Evolutionary conservation across 768 basidiomycete species (phyloP), one percentile per base, ranked within the genome.

Genomic region (Trametes villosa): DNA sequence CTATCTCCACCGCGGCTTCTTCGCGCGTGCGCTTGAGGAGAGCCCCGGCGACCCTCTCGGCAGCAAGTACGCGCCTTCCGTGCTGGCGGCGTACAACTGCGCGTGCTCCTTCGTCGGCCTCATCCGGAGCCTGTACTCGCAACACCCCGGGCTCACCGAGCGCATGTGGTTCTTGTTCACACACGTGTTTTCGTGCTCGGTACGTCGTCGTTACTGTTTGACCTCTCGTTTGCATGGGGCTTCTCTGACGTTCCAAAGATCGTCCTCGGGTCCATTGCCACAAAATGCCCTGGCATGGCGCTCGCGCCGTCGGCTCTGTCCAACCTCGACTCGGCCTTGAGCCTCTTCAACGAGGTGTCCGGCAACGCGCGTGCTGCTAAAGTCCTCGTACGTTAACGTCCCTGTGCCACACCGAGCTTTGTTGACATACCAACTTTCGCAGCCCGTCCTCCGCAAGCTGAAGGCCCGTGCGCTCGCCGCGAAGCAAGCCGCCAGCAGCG

Each of bases 1-100:
- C 67, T 89, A 89, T 65, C 85, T 90, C 79, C 87, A 90, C 71
- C 81, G 88, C 48, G 87, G 86, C 7, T 90, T 86, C 76, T 90
- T 90, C 67, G 87, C 86, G 1, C 83, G 84, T 57, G 87, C 87
- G 0, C 70, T 90, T 56, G 85, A 86, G 66, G 87, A 88, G 61
- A 80, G 72, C 57, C 83, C 86, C 0, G 74, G 71, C 8, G 87
- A 90, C 70, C 86, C 87, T 5, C 83, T 89, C 75, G 83, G 85
- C 4, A 86, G 86, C 77, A 87, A 83, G 68, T 90, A 84, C 67
- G 83, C 83, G 4, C 83, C 79, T 20, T 89, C 87, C 4, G 86
- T 89, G 6, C 72, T 90, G 49, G 86, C 87, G 1, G 87, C 86
- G 2, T 87, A 89, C 71, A 79, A 77, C n/a, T 86, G 86, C 61